These are phyloP conservation scores for Neospermospora avenae DNA, from an alignment of 2,329 filamentous ascomycete species.

Conservation along the genomic window DNA sequence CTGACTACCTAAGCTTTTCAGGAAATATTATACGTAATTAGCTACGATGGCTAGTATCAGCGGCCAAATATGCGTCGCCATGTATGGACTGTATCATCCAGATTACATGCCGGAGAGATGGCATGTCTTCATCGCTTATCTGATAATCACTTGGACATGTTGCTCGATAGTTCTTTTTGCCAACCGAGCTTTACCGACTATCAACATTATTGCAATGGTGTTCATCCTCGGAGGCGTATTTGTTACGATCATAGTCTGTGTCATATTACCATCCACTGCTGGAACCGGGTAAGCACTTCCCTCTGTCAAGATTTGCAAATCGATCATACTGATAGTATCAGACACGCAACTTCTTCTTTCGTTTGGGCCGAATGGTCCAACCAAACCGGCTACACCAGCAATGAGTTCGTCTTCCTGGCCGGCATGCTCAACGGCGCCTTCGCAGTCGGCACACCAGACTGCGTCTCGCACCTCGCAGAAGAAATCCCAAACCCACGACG, in stretches of 20 bases:
- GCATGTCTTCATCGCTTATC: slow-evolving; percentile 49
- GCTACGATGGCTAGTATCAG: slow-evolving; percentile 36
- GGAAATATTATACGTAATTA: slow-evolving; percentile 7
- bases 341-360: slow-evolving; percentile 32
- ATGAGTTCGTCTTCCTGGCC: slow-evolving; percentile 54
- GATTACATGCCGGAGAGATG: slow-evolving; percentile 44
- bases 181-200: slow-evolving; percentile 49
- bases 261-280: slow-evolving; percentile 49
- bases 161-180: slow-evolving; percentile 48
- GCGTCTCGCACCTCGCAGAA: slow-evolving; percentile 61
- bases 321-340: background rate
- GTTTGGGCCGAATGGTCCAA: slow-evolving; percentile 47
- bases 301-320: no score
- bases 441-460: slow-evolving; percentile 63
- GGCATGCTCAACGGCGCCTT: slow-evolving; percentile 60
- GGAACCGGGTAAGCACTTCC: slow-evolving; percentile 40
- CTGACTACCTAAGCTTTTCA: no score
- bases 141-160: slow-evolving; percentile 45
- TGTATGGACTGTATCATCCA: slow-evolving; percentile 48
- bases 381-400: slow-evolving; percentile 42
- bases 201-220: slow-evolving; percentile 54
- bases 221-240: slow-evolving; percentile 51
- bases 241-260: slow-evolving; percentile 43
- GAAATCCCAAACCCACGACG: slow-evolving; percentile 53
- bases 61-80: slow-evolving; percentile 44